Conservation (phyloP, 1,284 basidiomycete species). For the Cryptococcus sp. region DNA sequence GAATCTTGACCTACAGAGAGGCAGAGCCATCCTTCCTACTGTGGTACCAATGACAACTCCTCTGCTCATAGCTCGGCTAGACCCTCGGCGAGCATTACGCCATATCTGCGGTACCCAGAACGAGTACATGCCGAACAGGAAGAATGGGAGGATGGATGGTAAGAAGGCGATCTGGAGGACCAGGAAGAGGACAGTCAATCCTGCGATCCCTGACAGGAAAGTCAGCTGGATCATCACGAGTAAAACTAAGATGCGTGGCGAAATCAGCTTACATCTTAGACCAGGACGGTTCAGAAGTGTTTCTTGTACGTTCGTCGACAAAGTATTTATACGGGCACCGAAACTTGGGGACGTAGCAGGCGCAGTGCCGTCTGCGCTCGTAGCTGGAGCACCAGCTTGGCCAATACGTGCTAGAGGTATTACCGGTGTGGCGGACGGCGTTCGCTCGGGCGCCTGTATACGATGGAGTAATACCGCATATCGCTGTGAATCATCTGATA, state of each 20-base stretch:
- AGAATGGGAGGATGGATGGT: slow-evolving; percentile 68
- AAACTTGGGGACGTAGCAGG: slow-evolving; percentile 3
- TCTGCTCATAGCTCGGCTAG: slow-evolving; percentile 66
- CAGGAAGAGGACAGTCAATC: slow-evolving; percentile 16
- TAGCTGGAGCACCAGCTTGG: slow-evolving; percentile 22
- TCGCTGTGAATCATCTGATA: slow-evolving; percentile 60
- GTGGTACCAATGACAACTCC: slow-evolving; percentile 80
- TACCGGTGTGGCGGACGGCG: slow-evolving; percentile 43
- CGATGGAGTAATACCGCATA: slow-evolving; percentile 76
- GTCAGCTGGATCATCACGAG: neutral
- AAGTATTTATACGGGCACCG: too few species aligned
- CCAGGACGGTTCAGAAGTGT: slow-evolving; percentile 1
- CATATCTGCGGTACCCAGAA: slow-evolving; percentile 83
- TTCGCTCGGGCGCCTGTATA: slow-evolving; percentile 77
- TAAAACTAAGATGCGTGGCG: neutral
- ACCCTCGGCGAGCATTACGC: slow-evolving; percentile 69
- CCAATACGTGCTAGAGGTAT: slow-evolving; percentile 24
- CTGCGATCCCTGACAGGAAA: slow-evolving; percentile 12
- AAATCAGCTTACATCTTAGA: neutral
- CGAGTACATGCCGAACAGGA: slow-evolving; percentile 71
- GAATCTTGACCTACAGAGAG: slow-evolving; percentile 65
- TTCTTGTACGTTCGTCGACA: neutral
- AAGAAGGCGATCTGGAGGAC: slow-evolving; percentile 72
- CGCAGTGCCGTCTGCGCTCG: slow-evolving; percentile 22
- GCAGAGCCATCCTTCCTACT: slow-evolving; percentile 67